These are phyloP conservation scores for Ustilago loliicola DNA, from an alignment of 1,284 basidiomycete genomes.

Conservation along the genomic window DNA sequence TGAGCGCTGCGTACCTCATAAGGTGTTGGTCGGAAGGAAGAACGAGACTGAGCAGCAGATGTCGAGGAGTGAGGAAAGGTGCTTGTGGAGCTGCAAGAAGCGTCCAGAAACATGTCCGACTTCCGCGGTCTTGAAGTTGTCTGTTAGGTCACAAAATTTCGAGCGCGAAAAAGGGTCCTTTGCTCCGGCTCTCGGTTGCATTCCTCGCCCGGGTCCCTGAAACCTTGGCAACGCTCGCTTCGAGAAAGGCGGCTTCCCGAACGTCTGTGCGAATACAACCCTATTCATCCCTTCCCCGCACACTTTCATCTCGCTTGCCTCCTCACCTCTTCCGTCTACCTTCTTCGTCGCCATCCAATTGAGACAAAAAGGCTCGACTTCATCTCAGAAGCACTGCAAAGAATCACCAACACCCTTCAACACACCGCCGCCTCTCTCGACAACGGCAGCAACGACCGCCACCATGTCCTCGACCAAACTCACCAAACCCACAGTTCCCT, in stretches of 20 bases:
- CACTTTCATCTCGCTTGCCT: background rate
- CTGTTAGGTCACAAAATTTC: background rate
- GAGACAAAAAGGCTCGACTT: background rate
- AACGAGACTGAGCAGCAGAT: background rate
- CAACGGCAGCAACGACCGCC: background rate
- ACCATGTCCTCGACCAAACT: constrained; percentile 38
- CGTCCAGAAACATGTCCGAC: constrained; percentile 4
- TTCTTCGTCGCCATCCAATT: background rate
- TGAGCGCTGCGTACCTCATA: background rate
- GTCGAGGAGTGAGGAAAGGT: background rate
- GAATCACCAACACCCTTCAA: too few relatives aligned
- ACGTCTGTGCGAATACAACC: background rate
- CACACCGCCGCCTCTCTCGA: too few relatives aligned
- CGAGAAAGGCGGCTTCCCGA: background rate
- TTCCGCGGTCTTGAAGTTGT: background rate
- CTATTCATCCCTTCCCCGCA: background rate
- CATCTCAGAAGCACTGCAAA: too few relatives aligned
- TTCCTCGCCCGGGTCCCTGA: constrained; percentile 5
- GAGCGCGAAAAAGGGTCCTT: background rate
- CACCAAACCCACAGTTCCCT: constrained; percentile 52
- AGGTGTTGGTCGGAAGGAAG: background rate
- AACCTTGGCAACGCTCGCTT: background rate
- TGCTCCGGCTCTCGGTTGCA: constrained; percentile 7
- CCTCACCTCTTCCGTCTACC: background rate
- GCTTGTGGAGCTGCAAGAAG: constrained; percentile 11